phyloP scores from a whole-genome alignment of 305 asterid species.

The Lippia alba region DNA sequence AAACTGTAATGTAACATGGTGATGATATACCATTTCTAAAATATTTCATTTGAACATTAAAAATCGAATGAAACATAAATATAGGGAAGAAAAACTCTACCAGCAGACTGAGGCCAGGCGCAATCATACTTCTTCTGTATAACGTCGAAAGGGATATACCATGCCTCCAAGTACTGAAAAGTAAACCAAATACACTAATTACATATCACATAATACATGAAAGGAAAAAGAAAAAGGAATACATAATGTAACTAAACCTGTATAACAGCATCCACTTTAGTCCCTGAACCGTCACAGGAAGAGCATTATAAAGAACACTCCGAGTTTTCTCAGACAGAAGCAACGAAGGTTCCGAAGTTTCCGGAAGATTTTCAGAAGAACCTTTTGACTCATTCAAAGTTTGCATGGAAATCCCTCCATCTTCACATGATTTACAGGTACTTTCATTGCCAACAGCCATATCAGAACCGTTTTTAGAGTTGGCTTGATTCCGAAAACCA shows the following conservation, averaged over 20 bases:
- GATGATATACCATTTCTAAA: neutral
- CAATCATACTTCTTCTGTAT: slow-evolving; percentile 89
- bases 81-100: slow-evolving; percentile 45
- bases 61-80: neutral
- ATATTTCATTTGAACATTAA: slow-evolving; percentile 11
- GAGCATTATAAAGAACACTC: slow-evolving; percentile 56
- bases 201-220: slow-evolving; percentile 15
- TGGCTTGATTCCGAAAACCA: slow-evolving; percentile 63
- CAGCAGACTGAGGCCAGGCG: slow-evolving; percentile 93
- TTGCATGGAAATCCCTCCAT: slow-evolving; percentile 57
- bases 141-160: slow-evolving; percentile 92
- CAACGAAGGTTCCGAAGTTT: slow-evolving; percentile 81
- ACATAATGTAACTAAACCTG: slow-evolving; percentile 52
- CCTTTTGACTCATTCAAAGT: slow-evolving; percentile 43
- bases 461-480: slow-evolving; percentile 53
- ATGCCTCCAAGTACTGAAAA: slow-evolving; percentile 89
- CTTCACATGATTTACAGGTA: slow-evolving; percentile 40
- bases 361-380: slow-evolving; percentile 57
- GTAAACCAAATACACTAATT: slow-evolving; percentile 27
- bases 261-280: slow-evolving; percentile 85
- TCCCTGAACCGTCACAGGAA: slow-evolving; percentile 84
- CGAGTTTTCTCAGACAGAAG: slow-evolving; percentile 85
- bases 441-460: slow-evolving; percentile 45
- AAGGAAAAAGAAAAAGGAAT: slow-evolving; percentile 17
- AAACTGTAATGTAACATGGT: slow-evolving; percentile 1